These are phyloP conservation scores for Amaranthus cruentus DNA, from an alignment of 148 eudicot species.

Conservation along the genomic window DNA sequence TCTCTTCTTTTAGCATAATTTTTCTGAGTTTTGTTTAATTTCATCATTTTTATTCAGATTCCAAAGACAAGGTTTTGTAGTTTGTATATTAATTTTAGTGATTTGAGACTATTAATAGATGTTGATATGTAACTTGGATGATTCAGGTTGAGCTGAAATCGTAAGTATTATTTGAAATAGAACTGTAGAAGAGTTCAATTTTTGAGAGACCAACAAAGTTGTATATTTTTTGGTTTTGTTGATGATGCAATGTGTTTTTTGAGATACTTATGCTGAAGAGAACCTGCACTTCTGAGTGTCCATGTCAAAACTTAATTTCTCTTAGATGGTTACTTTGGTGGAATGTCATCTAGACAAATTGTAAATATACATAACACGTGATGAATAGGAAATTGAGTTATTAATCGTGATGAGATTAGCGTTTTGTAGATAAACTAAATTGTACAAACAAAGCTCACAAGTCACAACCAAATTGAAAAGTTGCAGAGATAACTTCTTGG, in stretches of 20 bases:
- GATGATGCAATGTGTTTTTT: neutral
- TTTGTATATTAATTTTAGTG: too few species aligned
- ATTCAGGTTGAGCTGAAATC: too few species aligned
- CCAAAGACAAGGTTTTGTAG: neutral
- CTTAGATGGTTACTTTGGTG: neutral
- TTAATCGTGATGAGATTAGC: too few species aligned
- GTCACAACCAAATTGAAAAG: too few species aligned
- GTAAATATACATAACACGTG: neutral
- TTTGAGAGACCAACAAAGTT: too few species aligned
- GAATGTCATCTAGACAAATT: neutral
- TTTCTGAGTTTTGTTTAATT: conserved; percentile 8
- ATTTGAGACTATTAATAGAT: too few species aligned
- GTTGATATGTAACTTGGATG: too few species aligned
- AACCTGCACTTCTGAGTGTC: neutral
- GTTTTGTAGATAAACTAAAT: too few species aligned
- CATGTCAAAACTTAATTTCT: neutral
- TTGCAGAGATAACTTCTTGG: too few species aligned
- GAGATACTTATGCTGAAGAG: neutral
- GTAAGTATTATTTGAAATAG: too few species aligned
- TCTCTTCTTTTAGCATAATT: neutral
- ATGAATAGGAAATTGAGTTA: neutral
- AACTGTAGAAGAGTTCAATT: too few species aligned
- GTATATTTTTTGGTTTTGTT: neutral
- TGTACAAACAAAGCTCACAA: too few species aligned
- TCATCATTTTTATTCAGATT: conserved; percentile 10